Percentiles rank a stretch among this genome's conserved stretches.
These are phyloP conservation scores for Voacanga thouarsii DNA, from an alignment of 257 asterid genomes.

Conservation along the genomic window DNA sequence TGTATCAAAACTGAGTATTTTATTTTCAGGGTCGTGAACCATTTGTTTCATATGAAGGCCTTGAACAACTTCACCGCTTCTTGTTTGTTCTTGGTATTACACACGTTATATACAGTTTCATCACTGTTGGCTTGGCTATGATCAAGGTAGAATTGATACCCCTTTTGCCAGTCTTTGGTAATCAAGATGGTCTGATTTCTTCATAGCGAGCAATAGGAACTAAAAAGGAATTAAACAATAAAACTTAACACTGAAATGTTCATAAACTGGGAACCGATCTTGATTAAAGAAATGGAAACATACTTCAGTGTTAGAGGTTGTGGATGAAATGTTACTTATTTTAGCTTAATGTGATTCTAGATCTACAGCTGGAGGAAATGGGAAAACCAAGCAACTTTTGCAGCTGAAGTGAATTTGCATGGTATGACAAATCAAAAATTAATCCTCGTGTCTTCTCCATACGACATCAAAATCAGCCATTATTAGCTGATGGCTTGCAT, in stretches of 20 bases:
- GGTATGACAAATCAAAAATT: slow-evolving; percentile 31
- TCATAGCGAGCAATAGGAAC: neutral
- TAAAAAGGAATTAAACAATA: neutral
- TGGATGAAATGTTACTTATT: neutral
- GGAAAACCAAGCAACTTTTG: slow-evolving; percentile 59
- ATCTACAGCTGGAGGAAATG: slow-evolving; percentile 97
- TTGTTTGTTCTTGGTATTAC: slow-evolving; percentile 84
- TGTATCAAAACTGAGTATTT: neutral
- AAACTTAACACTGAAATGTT: neutral
- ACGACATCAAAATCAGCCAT: neutral
- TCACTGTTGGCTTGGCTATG: slow-evolving; percentile 80
- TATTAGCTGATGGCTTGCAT: neutral
- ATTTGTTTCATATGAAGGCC: slow-evolving; percentile 85
- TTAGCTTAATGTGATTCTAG: slow-evolving; percentile 31
- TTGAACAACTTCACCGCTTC: slow-evolving; percentile 80
- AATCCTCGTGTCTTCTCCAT: neutral
- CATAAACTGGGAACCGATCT: neutral
- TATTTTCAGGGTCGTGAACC: slow-evolving; percentile 75
- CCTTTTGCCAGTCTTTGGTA: neutral
- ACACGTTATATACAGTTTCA: slow-evolving; percentile 73
- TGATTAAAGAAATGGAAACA: too few relatives aligned
- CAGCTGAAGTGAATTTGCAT: slow-evolving; percentile 48
- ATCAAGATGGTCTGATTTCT: neutral
- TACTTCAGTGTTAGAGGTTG: neutral
- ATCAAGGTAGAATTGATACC: slow-evolving; percentile 56